Evolutionary conservation across 176 grass and related monocot genomes (phyloP), one percentile per base, ranked within the genome.

Genomic region (Calamus simplicifolius): DNA sequence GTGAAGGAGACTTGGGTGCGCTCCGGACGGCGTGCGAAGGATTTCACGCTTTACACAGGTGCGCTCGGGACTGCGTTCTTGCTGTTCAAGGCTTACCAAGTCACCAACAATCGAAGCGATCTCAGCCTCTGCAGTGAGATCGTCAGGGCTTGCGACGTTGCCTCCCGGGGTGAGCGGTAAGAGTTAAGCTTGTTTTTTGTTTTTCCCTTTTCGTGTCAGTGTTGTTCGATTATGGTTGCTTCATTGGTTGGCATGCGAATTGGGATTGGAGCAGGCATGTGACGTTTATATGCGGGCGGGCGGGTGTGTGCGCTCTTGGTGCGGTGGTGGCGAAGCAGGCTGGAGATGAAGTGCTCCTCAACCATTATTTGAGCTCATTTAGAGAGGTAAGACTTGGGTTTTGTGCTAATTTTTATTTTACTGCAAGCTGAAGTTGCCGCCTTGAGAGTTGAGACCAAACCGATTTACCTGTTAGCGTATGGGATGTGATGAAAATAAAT

Each of bases 251-350:
- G 16, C 26, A 12, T 67, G 64, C 30, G n/a, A 52, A 31, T 49
- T 77, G 52, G 54, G 51, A 57, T 27, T 58, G 58, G 29, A 66
- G 57, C 75, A 90, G 91, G 83, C 87, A 87, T 79, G 77, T 87
- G 72, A 96, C 87, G 2, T 96, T 96, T 75, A 96, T 96, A 54
- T 80, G 78, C 25, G 92, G 87, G 30, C 77, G 83, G 73, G 87
- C 92, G 0, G 84, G 87, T 29, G 87, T 97, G 7, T 91, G 87
- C 10, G 81, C 87, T 77, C 68, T 97, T 3, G 87, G 92, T 6
- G 92, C 87, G 2, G 87, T 88, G 60, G 85, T 88, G 19, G 81
- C 92, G 0, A 79, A 76, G 23, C 53, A 77, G 59, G 74, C 70
- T 16, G 25, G 69, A 61, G 80, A 91, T 27, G 77, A 87, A 54